Base-by-base conservation (phyloP, 345 rosid species). In the Dipteronia dyeriana region DNA sequence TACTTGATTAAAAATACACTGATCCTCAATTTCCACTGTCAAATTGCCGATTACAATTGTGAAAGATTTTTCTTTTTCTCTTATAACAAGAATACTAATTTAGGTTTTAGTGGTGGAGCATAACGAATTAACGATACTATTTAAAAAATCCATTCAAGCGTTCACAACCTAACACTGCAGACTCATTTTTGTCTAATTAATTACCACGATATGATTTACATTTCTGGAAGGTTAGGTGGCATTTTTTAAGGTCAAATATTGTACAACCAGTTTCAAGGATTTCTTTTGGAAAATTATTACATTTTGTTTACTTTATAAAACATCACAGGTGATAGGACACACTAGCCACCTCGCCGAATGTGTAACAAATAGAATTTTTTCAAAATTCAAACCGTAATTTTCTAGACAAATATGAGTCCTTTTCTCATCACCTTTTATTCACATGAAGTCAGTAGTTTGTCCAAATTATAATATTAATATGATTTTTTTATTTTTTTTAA, bases 201-300 rank as follows among this genome's bases (percentile, higher is more conserved):
- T 41, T 79, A 20, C 63, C 38, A 9, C 1, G 41, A 13, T 19
- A 10, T 17, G 39, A 68, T 47, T 63, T 68, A 20, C 47, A 19
- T 31, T 7, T 39, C 10, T 9, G 22, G 39, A 49, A 67, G 25
- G 38, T 79, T 79, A 60, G 74, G 70, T 74, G 25, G 4, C 49
- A 4, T 13, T 39, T 66, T 17, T 57, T 17, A 39, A 49, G 39
- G 78, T 69, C 82, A 75, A 75, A 67, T n/a, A 34, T 13, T 19
- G 10, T 70, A 60, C 57, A 49, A 59, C 45, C 29, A 13, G 0
- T 25, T 38, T 62, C 75, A 68, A 59, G 4, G 9, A 56, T 16
- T 56, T 43, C 57, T 66, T 41, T 38, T 66, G 66, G 78, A 74
- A 22, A 43, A 29, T 31, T 9, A 14, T 31, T 31, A 5, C 12